A percentile compares a stretch with the other conserved stretches of the same genome.
phyloP scores from a whole-genome alignment of 768 basidiomycete species.

The Lepiota subincarnata region DNA sequence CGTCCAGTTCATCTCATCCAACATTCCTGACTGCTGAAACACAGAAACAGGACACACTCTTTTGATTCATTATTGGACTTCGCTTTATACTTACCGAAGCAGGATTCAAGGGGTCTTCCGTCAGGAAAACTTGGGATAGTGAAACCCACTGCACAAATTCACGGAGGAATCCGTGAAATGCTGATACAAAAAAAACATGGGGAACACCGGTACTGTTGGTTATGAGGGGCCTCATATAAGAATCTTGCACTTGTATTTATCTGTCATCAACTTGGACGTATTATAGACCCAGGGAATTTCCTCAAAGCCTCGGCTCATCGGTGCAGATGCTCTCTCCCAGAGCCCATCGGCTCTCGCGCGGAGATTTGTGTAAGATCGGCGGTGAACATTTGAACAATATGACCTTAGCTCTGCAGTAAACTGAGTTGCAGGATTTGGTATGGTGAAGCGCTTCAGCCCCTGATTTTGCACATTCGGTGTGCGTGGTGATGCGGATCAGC shows the following conservation, averaged over 20 bases:
- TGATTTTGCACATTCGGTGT: too few species aligned
- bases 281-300: background rate
- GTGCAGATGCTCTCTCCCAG: constrained; percentile 6
- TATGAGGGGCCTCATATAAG: background rate
- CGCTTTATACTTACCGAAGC: constrained; percentile 6
- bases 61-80: constrained; percentile 35
- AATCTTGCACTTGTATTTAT: background rate
- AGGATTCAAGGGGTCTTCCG: background rate
- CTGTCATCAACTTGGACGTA: background rate
- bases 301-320: background rate
- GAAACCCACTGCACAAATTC: too few species aligned
- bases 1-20: constrained; percentile 15
- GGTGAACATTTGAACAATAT: too few species aligned
- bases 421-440: too few species aligned
- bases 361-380: background rate
- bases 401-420: too few species aligned
- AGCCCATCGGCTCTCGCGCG: background rate
- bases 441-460: too few species aligned
- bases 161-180: too few species aligned
- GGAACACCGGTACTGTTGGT: too few species aligned
- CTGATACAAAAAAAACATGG: too few species aligned
- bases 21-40: constrained; percentile 25
- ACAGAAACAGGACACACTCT: constrained; percentile 60
- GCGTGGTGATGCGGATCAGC: constrained; percentile 8
- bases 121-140: too few species aligned